These are phyloP conservation scores for Cruciata laevipes DNA, from an alignment of 257 asterid species.

Conservation along the genomic window DNA sequence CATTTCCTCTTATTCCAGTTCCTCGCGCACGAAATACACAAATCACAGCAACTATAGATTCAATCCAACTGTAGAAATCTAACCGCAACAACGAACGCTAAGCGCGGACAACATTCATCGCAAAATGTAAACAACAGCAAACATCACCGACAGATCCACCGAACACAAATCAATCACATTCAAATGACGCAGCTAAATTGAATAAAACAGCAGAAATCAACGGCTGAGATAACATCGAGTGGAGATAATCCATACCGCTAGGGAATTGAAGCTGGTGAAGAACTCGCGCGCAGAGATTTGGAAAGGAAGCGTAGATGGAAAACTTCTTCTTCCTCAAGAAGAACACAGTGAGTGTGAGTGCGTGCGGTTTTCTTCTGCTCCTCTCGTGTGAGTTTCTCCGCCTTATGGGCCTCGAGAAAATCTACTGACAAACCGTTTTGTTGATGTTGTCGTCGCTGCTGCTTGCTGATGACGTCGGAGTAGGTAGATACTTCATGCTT, in stretches of 20 bases:
- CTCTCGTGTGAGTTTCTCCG: slow-evolving; percentile 15
- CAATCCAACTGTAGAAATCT: background rate
- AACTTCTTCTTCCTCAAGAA: slow-evolving; percentile 8
- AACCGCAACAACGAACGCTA: background rate
- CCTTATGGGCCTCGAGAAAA: slow-evolving; percentile 19
- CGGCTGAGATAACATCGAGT: background rate
- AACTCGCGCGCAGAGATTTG: background rate
- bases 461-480: background rate
- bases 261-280: background rate
- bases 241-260: background rate
- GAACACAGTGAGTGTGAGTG: slow-evolving; percentile 12
- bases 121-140: background rate
- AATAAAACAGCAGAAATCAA: slow-evolving; percentile 1
- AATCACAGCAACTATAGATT: background rate
- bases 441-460: background rate
- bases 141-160: slow-evolving; percentile 13
- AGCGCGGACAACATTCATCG: background rate
- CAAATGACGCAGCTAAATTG: background rate
- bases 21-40: background rate
- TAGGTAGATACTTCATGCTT: background rate
- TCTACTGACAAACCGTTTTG: slow-evolving; percentile 15
- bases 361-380: background rate
- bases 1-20: background rate
- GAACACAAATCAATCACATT: slow-evolving; percentile 2
- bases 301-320: background rate